Evolutionary conservation across 2,329 filamentous ascomycete genomes (phyloP), one percentile per base, ranked within the genome.

Genomic region (Ophiostoma sp.): DNA sequence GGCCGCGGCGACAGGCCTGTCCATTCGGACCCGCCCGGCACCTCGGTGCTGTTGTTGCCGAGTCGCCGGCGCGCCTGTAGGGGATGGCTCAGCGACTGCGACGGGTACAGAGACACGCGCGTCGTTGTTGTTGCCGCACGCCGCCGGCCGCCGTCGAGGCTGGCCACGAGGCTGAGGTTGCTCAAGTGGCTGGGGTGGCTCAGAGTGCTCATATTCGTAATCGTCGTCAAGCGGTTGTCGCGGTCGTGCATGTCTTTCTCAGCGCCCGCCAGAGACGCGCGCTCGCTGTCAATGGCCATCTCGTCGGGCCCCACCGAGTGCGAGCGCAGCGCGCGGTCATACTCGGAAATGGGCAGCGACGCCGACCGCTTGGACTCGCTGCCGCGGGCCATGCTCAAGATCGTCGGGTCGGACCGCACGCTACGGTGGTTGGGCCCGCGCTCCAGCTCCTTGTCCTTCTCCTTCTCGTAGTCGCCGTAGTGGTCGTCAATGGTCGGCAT

Each of bases 271-370:
- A 85, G 73, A 1, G 86, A 87, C 75, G 83, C 86, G 33, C 85
- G 83, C 2, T 81, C 83, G 71, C 81, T 85, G 70, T 84, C 83
- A 33, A 85, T 85, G 52, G 81, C 83, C 33, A 84, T 83, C 73
- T 87, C 85, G 52, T 86, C 83, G 1, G 83, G 83, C 1, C 86
- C 84, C 57, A 88, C 79, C 1, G 87, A 88, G 75, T 89, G 87
- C 15, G 87, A 89, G 64, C 86, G 82, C 52, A 89, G 76, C 1
- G 87, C 87, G 62, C 84, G 82, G 72, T 87, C 85, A 72, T 84
- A 87, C 74, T 89, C 87, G 65, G 83, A 86, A 68, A 89, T 82
- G 10, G 87, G 87, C 41, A 88, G 75, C 5, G 87, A 89, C 4
- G 82, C 81, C 8, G 87, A 86, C 70, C 86, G 84, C 75, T 87